Evolutionary conservation across 2,329 filamentous ascomycete genomes (phyloP).

Genomic region (Esteya vermicola): DNA sequence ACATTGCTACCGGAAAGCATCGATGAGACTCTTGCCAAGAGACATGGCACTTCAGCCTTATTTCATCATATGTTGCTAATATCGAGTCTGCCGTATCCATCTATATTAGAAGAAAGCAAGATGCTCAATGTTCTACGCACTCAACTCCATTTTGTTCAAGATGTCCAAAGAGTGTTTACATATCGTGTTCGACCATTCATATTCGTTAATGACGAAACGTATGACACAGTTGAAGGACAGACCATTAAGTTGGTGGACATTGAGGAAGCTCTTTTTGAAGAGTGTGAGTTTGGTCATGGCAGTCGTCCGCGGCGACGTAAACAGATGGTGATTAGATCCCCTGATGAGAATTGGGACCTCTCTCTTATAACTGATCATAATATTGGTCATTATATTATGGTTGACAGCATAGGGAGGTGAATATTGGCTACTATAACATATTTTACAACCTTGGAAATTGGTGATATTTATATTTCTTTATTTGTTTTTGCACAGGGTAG

Average conservation of each 20-base stretch:
- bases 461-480: not conserved
- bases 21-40: not conserved
- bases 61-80: conserved; percentile 77
- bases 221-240: conserved; percentile 34
- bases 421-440: not conserved
- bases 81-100: conserved; percentile 69
- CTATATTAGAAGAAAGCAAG: conserved; percentile 46
- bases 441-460: not conserved
- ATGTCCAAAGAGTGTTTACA: conserved; percentile 70
- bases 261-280: conserved; percentile 38
- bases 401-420: conserved; percentile 22
- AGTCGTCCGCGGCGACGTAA: conserved; percentile 24
- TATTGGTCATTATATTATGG: conserved; percentile 62
- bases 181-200: conserved; percentile 56
- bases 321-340: conserved; percentile 20
- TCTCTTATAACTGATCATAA: conserved; percentile 50
- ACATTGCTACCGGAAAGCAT: not conserved
- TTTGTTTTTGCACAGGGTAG: too few species aligned
- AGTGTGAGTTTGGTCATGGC: conserved; percentile 46
- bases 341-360: conserved; percentile 55
- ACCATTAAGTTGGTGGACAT: conserved; percentile 46
- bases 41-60: conserved; percentile 48
- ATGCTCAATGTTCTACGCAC: conserved; percentile 55
- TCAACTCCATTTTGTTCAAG: conserved; percentile 82
- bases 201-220: conserved; percentile 70